A percentile compares a stretch with the other conserved stretches of the same genome.
Conservation (phyloP, 305 asterid genomes). For the Stenogyne calaminthoides region DNA sequence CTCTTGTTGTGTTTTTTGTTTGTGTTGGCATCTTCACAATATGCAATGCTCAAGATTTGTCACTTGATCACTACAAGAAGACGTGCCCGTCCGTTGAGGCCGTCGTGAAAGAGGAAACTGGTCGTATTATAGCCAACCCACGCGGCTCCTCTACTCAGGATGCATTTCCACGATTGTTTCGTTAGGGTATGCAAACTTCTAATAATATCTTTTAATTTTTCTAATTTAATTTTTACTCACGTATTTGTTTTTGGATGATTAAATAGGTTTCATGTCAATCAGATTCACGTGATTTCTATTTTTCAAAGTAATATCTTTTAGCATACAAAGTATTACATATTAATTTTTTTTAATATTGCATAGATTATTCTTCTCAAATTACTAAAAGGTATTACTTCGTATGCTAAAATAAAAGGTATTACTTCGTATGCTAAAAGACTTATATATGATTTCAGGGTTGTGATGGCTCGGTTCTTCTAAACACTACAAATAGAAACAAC, state of each 20-base stretch:
- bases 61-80: conserved; percentile 40
- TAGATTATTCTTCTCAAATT: too few relatives aligned
- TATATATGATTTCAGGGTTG: conserved; percentile 56
- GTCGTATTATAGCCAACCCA: conserved; percentile 45
- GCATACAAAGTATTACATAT: too few relatives aligned
- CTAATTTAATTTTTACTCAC: too few relatives aligned
- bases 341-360: too few relatives aligned
- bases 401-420: too few relatives aligned
- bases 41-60: conserved; percentile 44
- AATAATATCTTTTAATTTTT: neutral
- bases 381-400: too few relatives aligned
- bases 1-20: conserved; percentile 24
- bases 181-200: conserved; percentile 45
- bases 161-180: conserved; percentile 72
- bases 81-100: conserved; percentile 56
- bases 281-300: too few relatives aligned
- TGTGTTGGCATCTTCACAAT: conserved; percentile 32
- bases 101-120: conserved; percentile 41
- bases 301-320: too few relatives aligned
- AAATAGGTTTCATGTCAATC: too few relatives aligned
- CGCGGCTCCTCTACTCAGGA: conserved; percentile 54
- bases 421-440: too few relatives aligned
- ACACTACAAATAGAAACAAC: conserved; percentile 37
- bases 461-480: conserved; percentile 59
- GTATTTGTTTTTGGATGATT: neutral